A percentile compares a stretch with the other conserved stretches of the same genome.
phyloP scores from a whole-genome alignment of 345 rosid species.

The Reutealis trisperma region DNA sequence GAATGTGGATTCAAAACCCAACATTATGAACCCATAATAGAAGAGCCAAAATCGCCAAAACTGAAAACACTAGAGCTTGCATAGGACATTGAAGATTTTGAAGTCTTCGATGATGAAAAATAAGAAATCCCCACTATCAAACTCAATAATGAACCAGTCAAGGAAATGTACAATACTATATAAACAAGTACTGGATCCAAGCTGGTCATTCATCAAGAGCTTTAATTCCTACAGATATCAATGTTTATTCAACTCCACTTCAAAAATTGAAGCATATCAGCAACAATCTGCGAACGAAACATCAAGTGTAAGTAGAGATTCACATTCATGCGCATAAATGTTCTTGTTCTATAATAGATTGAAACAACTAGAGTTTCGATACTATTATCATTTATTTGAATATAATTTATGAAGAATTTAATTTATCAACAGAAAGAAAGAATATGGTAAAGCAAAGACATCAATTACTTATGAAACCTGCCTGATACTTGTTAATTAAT shows the following conservation, averaged over 20 bases:
- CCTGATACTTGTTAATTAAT: not conserved
- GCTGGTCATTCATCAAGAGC: slow-evolving; percentile 36
- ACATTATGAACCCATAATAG: slow-evolving; percentile 7
- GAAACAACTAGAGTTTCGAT: too few species aligned
- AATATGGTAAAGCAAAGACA: not conserved
- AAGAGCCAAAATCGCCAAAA: slow-evolving; percentile 19
- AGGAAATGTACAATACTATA: slow-evolving; percentile 19
- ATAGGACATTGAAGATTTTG: slow-evolving; percentile 8
- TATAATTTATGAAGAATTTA: too few species aligned
- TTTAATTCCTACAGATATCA: slow-evolving; percentile 34
- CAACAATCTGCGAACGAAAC: slow-evolving; percentile 27
- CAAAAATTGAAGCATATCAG: slow-evolving; percentile 32
- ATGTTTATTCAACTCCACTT: slow-evolving; percentile 39
- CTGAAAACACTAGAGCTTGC: slow-evolving; percentile 16
- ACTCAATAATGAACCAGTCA: slow-evolving; percentile 31
- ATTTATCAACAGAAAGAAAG: too few species aligned
- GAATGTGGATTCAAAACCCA: not conserved
- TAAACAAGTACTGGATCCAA: slow-evolving; percentile 17
- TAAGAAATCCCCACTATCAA: slow-evolving; percentile 45
- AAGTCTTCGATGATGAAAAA: slow-evolving; percentile 3
- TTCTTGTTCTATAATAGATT: too few species aligned
- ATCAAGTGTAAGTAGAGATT: slow-evolving; percentile 20
- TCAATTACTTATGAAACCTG: not conserved
- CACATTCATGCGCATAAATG: not conserved
- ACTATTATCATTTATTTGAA: too few species aligned